Evolutionary conservation across 352 stramenopile species (phyloP).

Genomic region (Plasmopara viticola): DNA sequence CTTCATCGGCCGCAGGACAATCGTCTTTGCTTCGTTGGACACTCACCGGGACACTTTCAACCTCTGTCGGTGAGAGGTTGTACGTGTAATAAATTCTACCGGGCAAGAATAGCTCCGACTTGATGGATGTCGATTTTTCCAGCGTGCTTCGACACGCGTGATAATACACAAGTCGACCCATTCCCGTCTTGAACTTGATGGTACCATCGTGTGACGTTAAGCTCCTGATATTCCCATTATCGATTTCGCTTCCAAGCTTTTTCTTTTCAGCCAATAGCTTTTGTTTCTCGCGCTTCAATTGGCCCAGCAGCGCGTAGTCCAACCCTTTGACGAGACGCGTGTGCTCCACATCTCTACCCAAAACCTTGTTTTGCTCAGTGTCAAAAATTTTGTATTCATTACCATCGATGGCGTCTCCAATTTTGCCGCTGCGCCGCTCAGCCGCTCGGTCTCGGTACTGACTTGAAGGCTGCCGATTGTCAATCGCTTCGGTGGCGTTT

Average conservation of each 20-base stretch:
- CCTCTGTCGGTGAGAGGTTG: constrained; percentile 30
- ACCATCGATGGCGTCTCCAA: constrained; percentile 38
- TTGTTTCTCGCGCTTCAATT: constrained; percentile 77
- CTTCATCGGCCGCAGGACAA: constrained; percentile 48
- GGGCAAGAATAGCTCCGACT: constrained; percentile 67
- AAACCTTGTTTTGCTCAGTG: constrained; percentile 76
- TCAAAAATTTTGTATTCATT: constrained; percentile 52
- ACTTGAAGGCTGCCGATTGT: neutral
- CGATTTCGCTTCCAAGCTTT: constrained; percentile 8
- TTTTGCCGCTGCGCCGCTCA: constrained; percentile 39
- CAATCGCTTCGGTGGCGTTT: constrained; percentile 1
- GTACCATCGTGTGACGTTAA: constrained; percentile 14
- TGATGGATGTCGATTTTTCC: constrained; percentile 7
- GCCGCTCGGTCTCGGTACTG: constrained; percentile 64
- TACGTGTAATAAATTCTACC: constrained; percentile 77
- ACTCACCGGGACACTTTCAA: constrained; percentile 50
- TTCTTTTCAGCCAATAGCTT: constrained; percentile 38
- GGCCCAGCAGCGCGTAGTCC: constrained; percentile 81
- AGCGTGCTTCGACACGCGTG: constrained; percentile 45
- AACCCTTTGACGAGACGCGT: constrained; percentile 87
- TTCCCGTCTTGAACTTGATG: constrained; percentile 50
- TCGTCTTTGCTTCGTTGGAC: constrained; percentile 73
- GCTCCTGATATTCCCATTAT: neutral
- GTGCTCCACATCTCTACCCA: constrained; percentile 76
- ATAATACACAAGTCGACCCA: constrained; percentile 61